Conservation (phyloP, 768 basidiomycete species). For the Agrocybe praecox region DNA sequence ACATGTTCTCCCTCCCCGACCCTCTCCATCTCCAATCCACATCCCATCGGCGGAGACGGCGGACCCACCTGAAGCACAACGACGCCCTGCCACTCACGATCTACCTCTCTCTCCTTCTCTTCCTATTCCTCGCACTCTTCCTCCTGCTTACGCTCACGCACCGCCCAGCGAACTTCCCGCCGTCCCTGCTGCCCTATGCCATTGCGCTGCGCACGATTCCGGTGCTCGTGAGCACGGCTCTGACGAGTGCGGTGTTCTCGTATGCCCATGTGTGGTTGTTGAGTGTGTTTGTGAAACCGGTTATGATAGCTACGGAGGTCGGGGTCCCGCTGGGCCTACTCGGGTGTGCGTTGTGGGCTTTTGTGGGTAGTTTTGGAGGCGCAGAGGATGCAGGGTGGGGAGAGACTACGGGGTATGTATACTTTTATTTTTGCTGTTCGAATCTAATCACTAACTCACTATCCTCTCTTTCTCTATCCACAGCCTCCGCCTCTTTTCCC, state of each 20-base stretch:
- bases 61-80: conserved; percentile 70
- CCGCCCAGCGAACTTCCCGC: conserved; percentile 42
- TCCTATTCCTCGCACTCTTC: conserved; percentile 65
- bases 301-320: conserved; percentile 76
- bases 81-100: conserved; percentile 72
- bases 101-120: conserved; percentile 60
- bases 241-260: conserved; percentile 69
- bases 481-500: conserved; percentile 76
- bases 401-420: conserved; percentile 73
- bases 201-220: conserved; percentile 80
- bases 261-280: conserved; percentile 78
- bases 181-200: conserved; percentile 56
- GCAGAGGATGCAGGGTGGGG: conserved; percentile 63
- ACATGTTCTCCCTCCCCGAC: conserved; percentile 79
- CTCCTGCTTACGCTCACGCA: conserved; percentile 63
- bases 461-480: not conserved
- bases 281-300: conserved; percentile 81
- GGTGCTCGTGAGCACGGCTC: conserved; percentile 70
- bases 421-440: not conserved
- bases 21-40: conserved; percentile 58
- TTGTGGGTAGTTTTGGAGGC: conserved; percentile 77
- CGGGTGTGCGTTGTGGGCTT: conserved; percentile 79
- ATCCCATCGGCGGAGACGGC: conserved; percentile 10
- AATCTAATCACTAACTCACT: no score
- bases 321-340: conserved; percentile 76